Evolutionary conservation across 495 filamentous ascomycete species (phyloP), one percentile per base, ranked within the genome.

Genomic region (Neurospora hispaniola): DNA sequence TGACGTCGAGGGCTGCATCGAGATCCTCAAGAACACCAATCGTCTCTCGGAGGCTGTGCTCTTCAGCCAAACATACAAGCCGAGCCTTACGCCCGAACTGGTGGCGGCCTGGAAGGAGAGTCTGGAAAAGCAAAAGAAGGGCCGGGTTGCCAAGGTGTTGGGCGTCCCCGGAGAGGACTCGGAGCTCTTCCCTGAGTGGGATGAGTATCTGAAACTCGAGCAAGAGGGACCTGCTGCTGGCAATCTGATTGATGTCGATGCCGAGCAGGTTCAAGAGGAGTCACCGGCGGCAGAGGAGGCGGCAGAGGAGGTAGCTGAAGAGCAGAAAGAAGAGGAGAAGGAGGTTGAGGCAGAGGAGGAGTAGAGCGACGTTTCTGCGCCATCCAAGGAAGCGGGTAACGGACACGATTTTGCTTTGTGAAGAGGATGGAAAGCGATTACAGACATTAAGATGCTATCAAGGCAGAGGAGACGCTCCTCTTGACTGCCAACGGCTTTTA

Each of bases 161-260:
- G 96, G 92, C 73, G 85, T 94, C n/a, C 96, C 96, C 0, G 86
- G 85, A 7, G 91, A 94, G 62, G 96, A 99, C 76, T 92, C 91
- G 68, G 96, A 97, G 48, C 84, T 99, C 70, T 99, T 98, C 84
- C 94, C 95, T 0, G 93, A 97, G 76, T 98, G 94, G 95, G 92
- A 96, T 0, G 93, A 95, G 80, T 97, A 91, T 84, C 79, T 98
- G 76, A 87, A 84, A 77, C 77, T 97, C 69, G 96, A 98, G 84
- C 89, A 86, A 75, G 90, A 94, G 75, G 89, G 90, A 0, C 77
- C 76, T 12, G 74, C 70, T 79, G 74, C 83, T 38, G 85, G 86
- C 66, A 77, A 86, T 71, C 88, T 86, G 69, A 86, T 88, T 72
- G 79, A 75, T 23, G 72, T 73, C 10, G 77, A 72, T 41, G 76